A percentile compares a stretch with the other conserved stretches of the same genome.
phyloP scores from a whole-genome alignment of 2,329 filamentous ascomycete genomes.

The Colletotrichum navitas region DNA sequence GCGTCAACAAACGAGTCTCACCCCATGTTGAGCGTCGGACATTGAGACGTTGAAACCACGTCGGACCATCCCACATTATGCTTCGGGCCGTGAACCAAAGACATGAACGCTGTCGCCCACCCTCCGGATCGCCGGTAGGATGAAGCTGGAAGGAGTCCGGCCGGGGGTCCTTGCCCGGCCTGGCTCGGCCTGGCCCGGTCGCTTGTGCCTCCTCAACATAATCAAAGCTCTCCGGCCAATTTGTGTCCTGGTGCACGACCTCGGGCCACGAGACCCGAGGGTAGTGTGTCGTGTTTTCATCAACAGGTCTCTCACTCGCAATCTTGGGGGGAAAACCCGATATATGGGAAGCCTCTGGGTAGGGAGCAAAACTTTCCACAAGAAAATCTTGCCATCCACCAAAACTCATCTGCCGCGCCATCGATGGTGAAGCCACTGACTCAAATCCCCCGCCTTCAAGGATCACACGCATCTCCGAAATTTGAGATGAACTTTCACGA shows the following conservation, averaged over 20 bases:
- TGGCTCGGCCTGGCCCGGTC: neutral
- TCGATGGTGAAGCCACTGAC: constrained; percentile 26
- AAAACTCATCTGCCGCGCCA: constrained; percentile 12
- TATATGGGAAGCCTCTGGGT: neutral
- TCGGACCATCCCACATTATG: constrained; percentile 32
- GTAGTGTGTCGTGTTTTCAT: neutral
- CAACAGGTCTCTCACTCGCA: neutral
- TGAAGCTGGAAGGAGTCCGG: constrained; percentile 7
- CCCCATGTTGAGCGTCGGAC: constrained; percentile 26
- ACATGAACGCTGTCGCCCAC: constrained; percentile 21
- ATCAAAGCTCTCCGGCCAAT: neutral
- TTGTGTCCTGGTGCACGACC: neutral
- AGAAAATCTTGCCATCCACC: neutral
- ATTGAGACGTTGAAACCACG: constrained; percentile 32
- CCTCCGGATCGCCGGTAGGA: constrained; percentile 27
- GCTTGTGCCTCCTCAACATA: neutral
- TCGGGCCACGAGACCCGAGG: neutral
- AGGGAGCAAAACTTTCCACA: neutral
- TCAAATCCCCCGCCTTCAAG: constrained; percentile 7
- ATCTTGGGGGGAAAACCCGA: neutral
- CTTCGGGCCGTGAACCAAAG: constrained; percentile 28
- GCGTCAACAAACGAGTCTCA: neutral
- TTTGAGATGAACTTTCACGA: constrained; percentile 35
- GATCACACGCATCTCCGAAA: neutral
- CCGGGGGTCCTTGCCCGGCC: constrained; percentile 29